Evolutionary conservation across 805 yeast species (phyloP), one percentile per base, ranked within the genome.

Genomic region (Hanseniaspora thailandica): DNA sequence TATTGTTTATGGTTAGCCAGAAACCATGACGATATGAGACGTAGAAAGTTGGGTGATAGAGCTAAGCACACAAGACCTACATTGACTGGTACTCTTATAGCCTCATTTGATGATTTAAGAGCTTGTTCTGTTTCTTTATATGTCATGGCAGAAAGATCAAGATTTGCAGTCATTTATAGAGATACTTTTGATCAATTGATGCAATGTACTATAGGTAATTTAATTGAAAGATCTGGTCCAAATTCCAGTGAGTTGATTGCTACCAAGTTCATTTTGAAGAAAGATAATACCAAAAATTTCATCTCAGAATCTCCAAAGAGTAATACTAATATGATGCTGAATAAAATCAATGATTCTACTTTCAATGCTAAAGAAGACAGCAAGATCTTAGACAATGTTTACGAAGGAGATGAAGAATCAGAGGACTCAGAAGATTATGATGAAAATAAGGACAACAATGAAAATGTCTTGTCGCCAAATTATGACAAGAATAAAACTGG

Each of bases 1-100:
- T 81, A 81, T 59, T 80, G 85, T 63, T 68, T 81, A 58, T 81
- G 85, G 84, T 60, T 81, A 41, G 76, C 81, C 15, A 74, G 83
- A 62, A 81, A 81, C 58, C 69, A 72, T 56, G 82, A 78, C 61
- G 84, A 78, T 61, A 68, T 72, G 68, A 70, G 78, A 58, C 68
- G 83, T 59, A 74, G 69, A 57, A 67, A 73, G 47, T 60, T 77
- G 28, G 82, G 83, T 19, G 82, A 78, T 60, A 73, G 67, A 43
- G 76, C 80, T 12, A 78, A 77, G 55, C 82, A 78, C 61, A 78
- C 83, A 1, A 68, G 81, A 57, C 83, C 84, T 3, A 66, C 74
- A 2, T 77, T 78, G 10, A 75, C 79, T 4, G 80, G 76, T 35
- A 70, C 74, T 23, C 64, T 76, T 38, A 71, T 79, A 60, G 71